Evolutionary conservation across 495 filamentous ascomycete genomes (phyloP).

Genomic region (Neurospora sp.): DNA sequence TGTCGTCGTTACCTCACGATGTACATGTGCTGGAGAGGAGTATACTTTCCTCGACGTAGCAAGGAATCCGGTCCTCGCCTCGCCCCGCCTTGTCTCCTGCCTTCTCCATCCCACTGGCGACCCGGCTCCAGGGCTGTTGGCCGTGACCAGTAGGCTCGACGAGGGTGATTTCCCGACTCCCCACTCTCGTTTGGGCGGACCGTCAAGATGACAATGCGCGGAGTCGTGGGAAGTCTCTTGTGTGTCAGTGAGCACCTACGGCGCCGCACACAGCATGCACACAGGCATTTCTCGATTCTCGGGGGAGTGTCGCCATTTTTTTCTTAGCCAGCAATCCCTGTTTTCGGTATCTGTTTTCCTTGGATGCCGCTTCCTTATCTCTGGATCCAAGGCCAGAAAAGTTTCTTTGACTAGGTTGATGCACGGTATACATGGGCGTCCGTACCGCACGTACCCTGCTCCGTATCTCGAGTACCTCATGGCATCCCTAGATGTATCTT

Average conservation of each 20-base stretch:
- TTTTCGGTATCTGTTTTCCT: not conserved
- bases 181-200: not conserved
- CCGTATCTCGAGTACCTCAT: not conserved
- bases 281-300: not conserved
- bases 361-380: not conserved
- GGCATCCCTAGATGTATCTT: not conserved
- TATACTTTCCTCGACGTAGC: not conserved
- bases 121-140: not conserved
- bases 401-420: not conserved
- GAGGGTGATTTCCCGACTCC: not conserved
- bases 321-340: not conserved
- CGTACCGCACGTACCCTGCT: not conserved
- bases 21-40: not conserved
- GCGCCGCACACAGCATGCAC: not conserved
- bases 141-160: not conserved
- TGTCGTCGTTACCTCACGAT: not conserved
- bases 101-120: not conserved
- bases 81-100: not conserved
- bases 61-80: not conserved
- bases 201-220: not conserved
- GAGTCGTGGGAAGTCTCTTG: not conserved
- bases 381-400: not conserved
- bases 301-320: not conserved
- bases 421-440: not conserved
- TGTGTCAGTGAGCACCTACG: not conserved